Base-by-base conservation (phyloP, 768 basidiomycete genomes). In the Cystobasidium ongulense region DNA sequence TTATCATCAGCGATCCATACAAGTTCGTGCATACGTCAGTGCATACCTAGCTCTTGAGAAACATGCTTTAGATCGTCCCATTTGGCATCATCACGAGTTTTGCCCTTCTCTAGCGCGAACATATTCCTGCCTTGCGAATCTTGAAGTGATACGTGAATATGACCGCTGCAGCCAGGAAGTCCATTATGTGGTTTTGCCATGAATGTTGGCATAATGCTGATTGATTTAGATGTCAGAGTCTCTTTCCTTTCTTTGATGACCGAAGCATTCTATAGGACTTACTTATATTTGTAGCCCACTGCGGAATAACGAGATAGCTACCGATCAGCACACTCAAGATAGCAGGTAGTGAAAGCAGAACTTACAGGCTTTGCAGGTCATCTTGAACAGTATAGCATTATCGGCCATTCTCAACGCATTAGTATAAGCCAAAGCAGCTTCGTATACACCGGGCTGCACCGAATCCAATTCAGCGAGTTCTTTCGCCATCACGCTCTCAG, bases 111-210 rank as follows among this genome's bases (percentile, higher is more conserved):
- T 21, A 90, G 83, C 0, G 91, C 89, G 77, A 99, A 99, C 7
- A 90, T 78, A 80, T 93, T 98, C 74, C 81, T 84, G 1, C 91
- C 93, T 21, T 18, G 84, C 79, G 38, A 77, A 76, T 91, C 86
- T 63, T 88, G 85, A 39, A 99, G 81, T 0, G 92, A 95, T 63
- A 97, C 90, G 78, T 99, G 96, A 1, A 90, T 88, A 81, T 99
- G 96, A 1, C 95, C 96, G 76, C 92, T 93, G 80, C 92, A 94
- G 1, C 96, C 96, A 39, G 96, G 94, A 76, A 97, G 86, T 90
- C 96, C 77, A 8, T 65, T 63, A 64, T 80, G 75, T 13, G 78
- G 78, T 41, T 97, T 97, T 0, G 94, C 93, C 95, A 97, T 98
- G 82, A 99, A 99, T 74, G 91, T 95, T 0, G 96, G 95, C 43